Evolutionary conservation across 192 early-diverging fungal species (phyloP).

Genomic region (Phycomyces nitens): DNA sequence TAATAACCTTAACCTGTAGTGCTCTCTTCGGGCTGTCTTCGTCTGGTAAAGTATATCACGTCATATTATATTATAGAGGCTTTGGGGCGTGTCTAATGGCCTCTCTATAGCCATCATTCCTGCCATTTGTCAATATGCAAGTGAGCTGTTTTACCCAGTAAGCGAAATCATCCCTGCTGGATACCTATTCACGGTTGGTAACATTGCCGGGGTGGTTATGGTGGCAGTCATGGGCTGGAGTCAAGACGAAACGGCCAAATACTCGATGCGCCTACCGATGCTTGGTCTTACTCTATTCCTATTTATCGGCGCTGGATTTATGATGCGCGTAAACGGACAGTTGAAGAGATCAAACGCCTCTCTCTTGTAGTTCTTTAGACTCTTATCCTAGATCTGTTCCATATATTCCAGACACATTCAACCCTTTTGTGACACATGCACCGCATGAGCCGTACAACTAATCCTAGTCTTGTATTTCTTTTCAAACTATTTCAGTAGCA

Average conservation of each 20-base stretch:
- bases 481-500: no score
- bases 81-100: background rate
- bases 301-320: slow-evolving; percentile 14
- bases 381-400: background rate
- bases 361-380: background rate
- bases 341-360: slow-evolving; percentile 18
- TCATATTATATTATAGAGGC: background rate
- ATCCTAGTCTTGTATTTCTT: no score
- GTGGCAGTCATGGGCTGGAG: slow-evolving; percentile 39
- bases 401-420: no score
- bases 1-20: slow-evolving; percentile 16
- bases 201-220: slow-evolving; percentile 33
- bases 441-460: no score
- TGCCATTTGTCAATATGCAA: slow-evolving; percentile 39
- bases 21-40: slow-evolving; percentile 34
- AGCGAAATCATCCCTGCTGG: slow-evolving; percentile 43
- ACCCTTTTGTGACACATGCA: no score
- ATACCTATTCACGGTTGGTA: slow-evolving; percentile 32
- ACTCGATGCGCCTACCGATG: slow-evolving; percentile 38
- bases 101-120: slow-evolving; percentile 36
- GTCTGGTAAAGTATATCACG: slow-evolving; percentile 29
- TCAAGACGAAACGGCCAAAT: slow-evolving; percentile 20
- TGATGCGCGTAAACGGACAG: slow-evolving; percentile 17
- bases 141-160: slow-evolving; percentile 35
- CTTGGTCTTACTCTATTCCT: slow-evolving; percentile 9